Evolutionary conservation across 495 filamentous ascomycete genomes (phyloP), one percentile per base, ranked within the genome.

Genomic region (Tuber aestivum): DNA sequence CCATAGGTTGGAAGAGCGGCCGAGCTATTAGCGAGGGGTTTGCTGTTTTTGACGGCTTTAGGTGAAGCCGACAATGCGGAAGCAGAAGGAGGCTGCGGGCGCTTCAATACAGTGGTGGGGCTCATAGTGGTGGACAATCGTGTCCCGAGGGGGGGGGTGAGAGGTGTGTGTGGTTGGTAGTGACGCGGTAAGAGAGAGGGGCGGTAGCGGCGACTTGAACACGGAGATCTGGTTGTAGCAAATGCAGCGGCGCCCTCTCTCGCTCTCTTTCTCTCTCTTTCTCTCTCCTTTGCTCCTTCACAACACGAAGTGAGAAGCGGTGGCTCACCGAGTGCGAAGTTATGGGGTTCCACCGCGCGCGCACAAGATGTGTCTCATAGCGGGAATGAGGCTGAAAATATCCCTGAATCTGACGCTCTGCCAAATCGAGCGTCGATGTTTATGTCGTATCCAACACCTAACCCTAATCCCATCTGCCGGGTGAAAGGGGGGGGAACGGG

Each of bases 41-140:
- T 81, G 73, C 69, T 76, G 48, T 81, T 81, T 41, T 80, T 80
- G 61, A 70, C 78, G 32, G 75, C 70, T n/a, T 81, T 81, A 42
- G 79, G 79, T 50, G 79, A 81, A 37, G 78, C 70, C 18, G 76
- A 77, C 38, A 78, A 16, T 32, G 75, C 61, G 75, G 70, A 42
- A 42, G 71, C 68, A 6, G 78, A 61, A 21, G 76, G 37, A 42
- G 61, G 65, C 61, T 75, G 74, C 5, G 79, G 75, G 48, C 75
- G 79, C 70, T 81, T 81, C 72, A 81, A 65, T 38, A 81, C 72
- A 48, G 74, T 74, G 42, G 79, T 81, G 45, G 78, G 69, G 38
- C 78, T 80, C 78, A 79, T 79, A 48, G 50, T 41, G 41, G 73
- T 68, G 74, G 42, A 70, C 41, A 27, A 40, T 37, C 56, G 56